These are phyloP conservation scores for Podila epigama DNA, from an alignment of 192 early-diverging fungal genomes.

Conservation along the genomic window DNA sequence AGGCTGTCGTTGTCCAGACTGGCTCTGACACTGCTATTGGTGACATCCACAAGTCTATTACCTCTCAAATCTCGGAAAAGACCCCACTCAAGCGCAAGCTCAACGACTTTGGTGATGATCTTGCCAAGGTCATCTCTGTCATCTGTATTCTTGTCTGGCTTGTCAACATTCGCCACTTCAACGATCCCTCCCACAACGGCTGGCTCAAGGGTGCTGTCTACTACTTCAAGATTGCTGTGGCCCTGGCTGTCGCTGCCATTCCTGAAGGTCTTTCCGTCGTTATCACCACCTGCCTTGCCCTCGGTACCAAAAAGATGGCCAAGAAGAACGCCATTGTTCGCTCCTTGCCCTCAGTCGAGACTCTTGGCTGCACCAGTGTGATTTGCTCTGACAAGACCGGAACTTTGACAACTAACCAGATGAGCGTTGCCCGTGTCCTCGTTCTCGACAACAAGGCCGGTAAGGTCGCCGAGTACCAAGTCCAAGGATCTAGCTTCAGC, in stretches of 20 bases:
- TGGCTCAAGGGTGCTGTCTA: constrained; percentile 97
- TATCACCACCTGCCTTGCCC: constrained; percentile 96
- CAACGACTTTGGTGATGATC: constrained; percentile 93
- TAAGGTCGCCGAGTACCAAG: constrained; percentile 70
- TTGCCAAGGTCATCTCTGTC: constrained; percentile 85
- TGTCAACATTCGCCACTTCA: constrained; percentile 98
- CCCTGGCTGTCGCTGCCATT: constrained; percentile 97
- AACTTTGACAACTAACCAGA: constrained; percentile 98
- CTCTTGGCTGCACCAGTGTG: constrained; percentile 95
- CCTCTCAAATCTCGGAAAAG: constrained; percentile 85
- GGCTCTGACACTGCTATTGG: constrained; percentile 94
- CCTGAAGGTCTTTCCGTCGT: constrained; percentile 99
- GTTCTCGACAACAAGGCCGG: constrained; percentile 60
- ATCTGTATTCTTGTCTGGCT: constrained; percentile 97
- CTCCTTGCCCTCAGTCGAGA: constrained; percentile 91
- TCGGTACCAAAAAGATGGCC: constrained; percentile 98
- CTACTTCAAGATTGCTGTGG: constrained; percentile 99
- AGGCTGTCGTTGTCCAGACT: constrained; percentile 87
- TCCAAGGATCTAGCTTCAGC: constrained; percentile 88
- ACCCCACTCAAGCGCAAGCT: constrained; percentile 96
- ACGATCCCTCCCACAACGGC: constrained; percentile 84
- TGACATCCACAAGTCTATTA: constrained; percentile 89
- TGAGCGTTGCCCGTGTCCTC: constrained; percentile 81
- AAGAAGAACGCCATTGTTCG: constrained; percentile 95
- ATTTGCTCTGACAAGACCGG: constrained; percentile 99